Evolutionary conservation across 768 basidiomycete species (phyloP), one percentile per base, ranked within the genome.

Genomic region (Boletus rubropictus): DNA sequence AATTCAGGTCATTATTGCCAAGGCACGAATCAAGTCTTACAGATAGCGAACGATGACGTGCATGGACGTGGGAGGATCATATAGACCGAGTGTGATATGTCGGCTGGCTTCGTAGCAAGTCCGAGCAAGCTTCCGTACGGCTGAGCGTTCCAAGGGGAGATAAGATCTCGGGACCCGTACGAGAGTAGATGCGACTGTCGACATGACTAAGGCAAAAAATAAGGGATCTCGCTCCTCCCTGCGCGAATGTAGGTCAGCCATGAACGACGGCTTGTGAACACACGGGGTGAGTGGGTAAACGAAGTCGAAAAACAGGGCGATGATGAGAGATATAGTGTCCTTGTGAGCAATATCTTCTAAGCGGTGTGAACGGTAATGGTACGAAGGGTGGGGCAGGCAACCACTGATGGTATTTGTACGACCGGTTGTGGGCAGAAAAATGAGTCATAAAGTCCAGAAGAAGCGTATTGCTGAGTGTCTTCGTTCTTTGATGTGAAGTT

Each of bases 251-350:
- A 96, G 72, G 68, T 92, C 92, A n/a, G 87, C 84, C 80, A 91
- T 84, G 64, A 93, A 93, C 2, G 86, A 88, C 22, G 89, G 89
- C 60, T 86, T 87, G 70, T 96, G 93, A 36, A 96, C 71, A 64
- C 88, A 91, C 5, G 92, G 92, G 8, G 89, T 94, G 27, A 95
- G 75, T 8, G 89, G 86, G 65, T 92, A 92, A 39, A 94, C 89
- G 62, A 89, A 95, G 64, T 94, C 92, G 62, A 94, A 95, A 71
- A 91, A 96, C 11, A 94, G 78, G 32, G 84, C 77, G 52, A 93
- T 82, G 55, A 95, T 86, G 49, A 88, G 79, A 33, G 80, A 79
- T 39, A 93, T 82, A 5, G 84, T 86, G 48, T 88, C 84, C 44
- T 88, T 76, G 17, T 88, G 86, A 9, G 89, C 86, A 44, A 93